Base-by-base conservation (phyloP, 2,329 filamentous ascomycete genomes). In the Ambrosiella xylebori region DNA sequence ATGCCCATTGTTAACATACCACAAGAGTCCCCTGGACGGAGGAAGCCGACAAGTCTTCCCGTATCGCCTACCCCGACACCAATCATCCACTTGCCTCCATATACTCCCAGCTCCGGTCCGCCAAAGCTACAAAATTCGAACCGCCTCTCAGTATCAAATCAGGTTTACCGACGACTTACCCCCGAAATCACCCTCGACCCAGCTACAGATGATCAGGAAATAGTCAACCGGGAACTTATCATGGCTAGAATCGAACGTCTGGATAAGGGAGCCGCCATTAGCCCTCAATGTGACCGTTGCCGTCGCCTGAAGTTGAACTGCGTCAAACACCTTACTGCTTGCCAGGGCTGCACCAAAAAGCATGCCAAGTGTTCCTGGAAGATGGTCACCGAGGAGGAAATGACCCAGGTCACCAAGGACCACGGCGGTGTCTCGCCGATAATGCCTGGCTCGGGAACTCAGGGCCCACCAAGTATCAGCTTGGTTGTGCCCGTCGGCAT, bases 281-380 rank as follows among this genome's bases (percentile, higher is more conserved):
- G 80, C n/a, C 89, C 88, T 8, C 86, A 88, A 0, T 95, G 88
- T 66, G 89, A 95, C 67, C 77, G 88, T 41, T 95, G 88, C 67
- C 78, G 88, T 50, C 77, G 88, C 37, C 73, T 94, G 13, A 82
- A 86, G 63, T 86, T 89, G 71, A 81, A 88, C 59, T 95, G 88
- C 62, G 73, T 90, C 53, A 94, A 94, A 70, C 86, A 95, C 62
- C 74, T 93, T 44, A 94, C 88, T 0, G 87, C 88, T 7, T 95
- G 89, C 66, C 81, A 85, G 68, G 88, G 87, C 19, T 95, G 88
- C 68, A 94, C 88, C 0, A 90, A 87, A 68, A 94, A 94, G 67
- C 88, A 95, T 67, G 87, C 87, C 17, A 90, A 89, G 65, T 95
- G 88, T 68, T 83, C 82, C 12, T 95, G 88, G 88, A 86, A 83